Evolutionary conservation across 1,284 basidiomycete genomes (phyloP).

Genomic region (Ustilago lituana): DNA sequence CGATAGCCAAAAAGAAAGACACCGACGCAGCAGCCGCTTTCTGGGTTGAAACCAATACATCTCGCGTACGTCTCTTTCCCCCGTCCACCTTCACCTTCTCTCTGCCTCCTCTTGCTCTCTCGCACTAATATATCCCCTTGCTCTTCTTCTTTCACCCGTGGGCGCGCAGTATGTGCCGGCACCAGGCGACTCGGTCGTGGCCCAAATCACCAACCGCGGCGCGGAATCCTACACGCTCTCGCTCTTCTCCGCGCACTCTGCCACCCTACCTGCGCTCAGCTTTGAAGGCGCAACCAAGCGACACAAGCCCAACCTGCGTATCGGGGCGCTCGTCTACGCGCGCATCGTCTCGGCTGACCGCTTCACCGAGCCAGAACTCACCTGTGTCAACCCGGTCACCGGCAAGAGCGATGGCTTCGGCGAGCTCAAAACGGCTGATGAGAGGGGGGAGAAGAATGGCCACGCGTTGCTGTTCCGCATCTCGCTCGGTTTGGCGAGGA

Average conservation of each 20-base stretch:
- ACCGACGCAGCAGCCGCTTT: conserved; percentile 14
- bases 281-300: conserved; percentile 66
- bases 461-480: conserved; percentile 41
- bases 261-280: conserved; percentile 58
- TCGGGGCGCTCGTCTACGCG: conserved; percentile 63
- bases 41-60: conserved; percentile 56
- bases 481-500: conserved; percentile 42
- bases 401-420: conserved; percentile 63
- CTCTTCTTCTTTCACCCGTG: neutral
- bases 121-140: neutral
- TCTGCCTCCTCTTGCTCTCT: neutral
- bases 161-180: conserved; percentile 57
- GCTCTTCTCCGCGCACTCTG: conserved; percentile 53
- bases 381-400: conserved; percentile 59
- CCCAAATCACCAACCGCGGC: conserved; percentile 59
- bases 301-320: conserved; percentile 61
- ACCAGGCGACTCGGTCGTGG: conserved; percentile 55
- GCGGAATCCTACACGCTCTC: conserved; percentile 60
- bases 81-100: neutral
- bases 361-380: conserved; percentile 63
- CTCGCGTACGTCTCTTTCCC: conserved; percentile 16
- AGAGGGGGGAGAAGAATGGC: conserved; percentile 31
- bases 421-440: conserved; percentile 54
- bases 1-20: conserved; percentile 4
- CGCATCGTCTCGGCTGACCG: conserved; percentile 49